phyloP scores from a whole-genome alignment of 768 basidiomycete genomes.

The Leccinum subtestaceum region DNA sequence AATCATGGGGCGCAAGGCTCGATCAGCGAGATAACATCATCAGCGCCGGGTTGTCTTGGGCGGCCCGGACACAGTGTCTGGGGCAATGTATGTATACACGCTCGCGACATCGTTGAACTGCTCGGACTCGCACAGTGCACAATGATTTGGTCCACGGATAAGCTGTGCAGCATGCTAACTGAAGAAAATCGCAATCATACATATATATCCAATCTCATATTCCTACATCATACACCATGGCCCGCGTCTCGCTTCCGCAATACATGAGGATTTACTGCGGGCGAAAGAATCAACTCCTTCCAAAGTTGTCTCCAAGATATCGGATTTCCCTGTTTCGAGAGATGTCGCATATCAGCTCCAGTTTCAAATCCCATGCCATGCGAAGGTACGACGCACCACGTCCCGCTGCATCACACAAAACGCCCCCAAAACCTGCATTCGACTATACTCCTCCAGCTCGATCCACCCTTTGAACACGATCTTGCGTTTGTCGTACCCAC shows the following conservation, averaged over 20 bases:
- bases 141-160: background rate
- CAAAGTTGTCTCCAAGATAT: constrained; percentile 77
- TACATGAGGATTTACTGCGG: constrained; percentile 58
- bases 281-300: constrained; percentile 57
- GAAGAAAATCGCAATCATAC: background rate
- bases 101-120: background rate
- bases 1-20: no score
- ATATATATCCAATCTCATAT: background rate
- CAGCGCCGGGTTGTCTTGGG: no score
- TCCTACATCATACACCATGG: background rate
- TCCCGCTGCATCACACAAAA: constrained; percentile 73
- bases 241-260: constrained; percentile 18
- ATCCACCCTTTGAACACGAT: constrained; percentile 73
- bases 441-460: constrained; percentile 59
- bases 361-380: background rate
- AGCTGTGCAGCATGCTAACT: background rate
- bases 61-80: no score
- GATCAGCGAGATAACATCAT: no score
- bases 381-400: constrained; percentile 42
- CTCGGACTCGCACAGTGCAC: background rate
- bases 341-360: background rate
- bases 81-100: no score
- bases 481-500: constrained; percentile 64
- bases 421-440: constrained; percentile 48
- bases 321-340: constrained; percentile 58